Percentiles rank a stretch among this genome's conserved stretches.
Evolutionary conservation across 768 basidiomycete genomes (phyloP).

Genomic region (Collybia mongolica): DNA sequence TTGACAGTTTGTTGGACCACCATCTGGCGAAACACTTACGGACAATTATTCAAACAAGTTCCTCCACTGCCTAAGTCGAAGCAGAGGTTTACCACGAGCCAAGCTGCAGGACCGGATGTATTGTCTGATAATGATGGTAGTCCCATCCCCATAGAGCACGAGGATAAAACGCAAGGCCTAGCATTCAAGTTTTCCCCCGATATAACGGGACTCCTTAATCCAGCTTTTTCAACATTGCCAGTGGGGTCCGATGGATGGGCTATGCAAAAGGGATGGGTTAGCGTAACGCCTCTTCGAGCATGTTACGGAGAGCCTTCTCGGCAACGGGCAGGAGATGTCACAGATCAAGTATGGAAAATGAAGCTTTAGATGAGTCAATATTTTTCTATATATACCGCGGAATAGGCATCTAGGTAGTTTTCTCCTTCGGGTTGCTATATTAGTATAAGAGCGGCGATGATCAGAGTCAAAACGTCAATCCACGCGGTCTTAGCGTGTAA

Average conservation of each 20-base stretch:
- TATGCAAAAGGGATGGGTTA: slow-evolving; percentile 63
- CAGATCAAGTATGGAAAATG: slow-evolving; percentile 52
- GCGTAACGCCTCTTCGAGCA: slow-evolving; percentile 77
- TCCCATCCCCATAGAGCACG: slow-evolving; percentile 12
- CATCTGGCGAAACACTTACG: slow-evolving; percentile 86
- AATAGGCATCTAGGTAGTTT: background rate
- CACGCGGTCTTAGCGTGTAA: too few relatives aligned
- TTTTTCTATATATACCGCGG: background rate
- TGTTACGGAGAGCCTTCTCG: slow-evolving; percentile 65
- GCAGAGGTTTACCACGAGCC: slow-evolving; percentile 12
- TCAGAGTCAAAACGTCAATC: too few relatives aligned
- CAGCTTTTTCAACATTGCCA: slow-evolving; percentile 57
- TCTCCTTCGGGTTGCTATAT: background rate
- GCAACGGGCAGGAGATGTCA: slow-evolving; percentile 26
- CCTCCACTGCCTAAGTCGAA: slow-evolving; percentile 17
- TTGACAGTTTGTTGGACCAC: slow-evolving; percentile 76
- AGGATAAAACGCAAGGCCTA: slow-evolving; percentile 30
- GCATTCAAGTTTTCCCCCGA: slow-evolving; percentile 75
- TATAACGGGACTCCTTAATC: slow-evolving; percentile 65
- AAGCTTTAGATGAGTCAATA: slow-evolving; percentile 41
- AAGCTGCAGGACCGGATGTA: slow-evolving; percentile 44
- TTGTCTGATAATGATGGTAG: slow-evolving; percentile 6
- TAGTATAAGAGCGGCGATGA: background rate
- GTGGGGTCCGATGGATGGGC: slow-evolving; percentile 85
- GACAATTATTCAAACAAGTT: slow-evolving; percentile 68